Conservation (phyloP, 345 rosid species). For the Corymbia maculata region DNA sequence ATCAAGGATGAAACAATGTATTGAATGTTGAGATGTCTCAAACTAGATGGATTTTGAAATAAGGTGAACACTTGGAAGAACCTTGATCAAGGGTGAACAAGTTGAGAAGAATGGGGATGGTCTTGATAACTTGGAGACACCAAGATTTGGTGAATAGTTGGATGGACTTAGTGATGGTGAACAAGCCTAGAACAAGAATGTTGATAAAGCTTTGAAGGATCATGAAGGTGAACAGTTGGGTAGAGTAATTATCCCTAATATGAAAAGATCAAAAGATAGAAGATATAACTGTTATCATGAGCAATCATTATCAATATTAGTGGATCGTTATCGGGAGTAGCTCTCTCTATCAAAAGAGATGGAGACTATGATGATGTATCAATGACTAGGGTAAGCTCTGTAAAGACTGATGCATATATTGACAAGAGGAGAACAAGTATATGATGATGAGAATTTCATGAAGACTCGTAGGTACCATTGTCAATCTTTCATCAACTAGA, state of each 20-base stretch:
- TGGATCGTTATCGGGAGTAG: neutral
- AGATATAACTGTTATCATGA: neutral
- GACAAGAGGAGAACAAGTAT: neutral
- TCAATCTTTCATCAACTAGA: neutral
- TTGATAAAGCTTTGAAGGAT: neutral
- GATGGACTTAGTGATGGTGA: neutral
- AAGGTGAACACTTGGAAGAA: neutral
- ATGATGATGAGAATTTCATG: neutral
- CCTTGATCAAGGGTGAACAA: neutral
- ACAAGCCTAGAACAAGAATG: neutral
- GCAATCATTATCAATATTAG: too few relatives aligned
- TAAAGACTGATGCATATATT: neutral
- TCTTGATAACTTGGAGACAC: neutral
- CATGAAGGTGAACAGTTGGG: neutral
- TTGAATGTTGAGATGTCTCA: neutral
- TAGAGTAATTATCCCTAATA: neutral
- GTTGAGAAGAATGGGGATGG: neutral
- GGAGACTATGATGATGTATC: neutral
- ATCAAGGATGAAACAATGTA: neutral
- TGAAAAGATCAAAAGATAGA: neutral
- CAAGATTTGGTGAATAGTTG: neutral
- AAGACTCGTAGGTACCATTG: neutral
- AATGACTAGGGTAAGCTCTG: rapidly evolving
- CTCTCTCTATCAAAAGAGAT: neutral
- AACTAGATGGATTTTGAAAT: neutral